Percentiles rank a stretch among this genome's conserved stretches.
phyloP scores from a whole-genome alignment of 2,329 filamentous ascomycete genomes.

The Ilyonectria robusta region DNA sequence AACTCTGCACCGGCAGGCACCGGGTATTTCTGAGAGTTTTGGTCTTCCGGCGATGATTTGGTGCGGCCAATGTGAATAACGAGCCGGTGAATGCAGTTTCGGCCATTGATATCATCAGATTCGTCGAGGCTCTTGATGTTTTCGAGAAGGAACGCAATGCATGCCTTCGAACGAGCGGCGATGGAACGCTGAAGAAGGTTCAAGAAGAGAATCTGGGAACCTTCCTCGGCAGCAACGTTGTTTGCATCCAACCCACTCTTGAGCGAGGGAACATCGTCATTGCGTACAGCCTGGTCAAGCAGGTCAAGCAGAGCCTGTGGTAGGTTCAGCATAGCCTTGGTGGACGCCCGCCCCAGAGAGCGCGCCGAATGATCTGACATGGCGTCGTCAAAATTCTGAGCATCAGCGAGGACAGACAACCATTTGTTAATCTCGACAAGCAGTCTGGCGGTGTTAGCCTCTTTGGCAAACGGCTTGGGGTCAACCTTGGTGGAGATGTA shows the following conservation, averaged over 20 bases:
- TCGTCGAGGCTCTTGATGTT: conserved; percentile 83
- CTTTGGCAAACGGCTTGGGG: conserved; percentile 88
- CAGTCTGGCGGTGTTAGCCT: conserved; percentile 63
- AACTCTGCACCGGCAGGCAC: conserved; percentile 68
- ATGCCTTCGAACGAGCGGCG: conserved; percentile 76
- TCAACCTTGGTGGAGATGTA: conserved; percentile 95
- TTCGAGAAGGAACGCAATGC: conserved; percentile 79
- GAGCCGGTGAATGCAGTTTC: conserved; percentile 93
- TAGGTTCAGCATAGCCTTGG: conserved; percentile 81
- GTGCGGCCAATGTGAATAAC: conserved; percentile 92
- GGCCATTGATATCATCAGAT: conserved; percentile 91
- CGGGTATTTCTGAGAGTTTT: conserved; percentile 66
- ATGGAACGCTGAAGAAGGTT: conserved; percentile 86
- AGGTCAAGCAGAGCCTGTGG: conserved; percentile 77
- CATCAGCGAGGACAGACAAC: conserved; percentile 86
- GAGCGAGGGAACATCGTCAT: conserved; percentile 74
- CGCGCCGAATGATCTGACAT: conserved; percentile 81
- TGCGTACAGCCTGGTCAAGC: conserved; percentile 79
- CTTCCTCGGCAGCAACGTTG: conserved; percentile 57
- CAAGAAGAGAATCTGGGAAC: conserved; percentile 77
- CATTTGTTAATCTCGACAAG: conserved; percentile 86
- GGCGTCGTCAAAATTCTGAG: conserved; percentile 81
- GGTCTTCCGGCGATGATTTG: conserved; percentile 64
- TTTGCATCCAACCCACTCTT: conserved; percentile 70
- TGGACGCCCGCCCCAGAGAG: conserved; percentile 83